Evolutionary conservation across 371 early-diverging fungal genomes (phyloP), one percentile per base, ranked within the genome.

Genomic region (Rhizomucor pusillus): DNA sequence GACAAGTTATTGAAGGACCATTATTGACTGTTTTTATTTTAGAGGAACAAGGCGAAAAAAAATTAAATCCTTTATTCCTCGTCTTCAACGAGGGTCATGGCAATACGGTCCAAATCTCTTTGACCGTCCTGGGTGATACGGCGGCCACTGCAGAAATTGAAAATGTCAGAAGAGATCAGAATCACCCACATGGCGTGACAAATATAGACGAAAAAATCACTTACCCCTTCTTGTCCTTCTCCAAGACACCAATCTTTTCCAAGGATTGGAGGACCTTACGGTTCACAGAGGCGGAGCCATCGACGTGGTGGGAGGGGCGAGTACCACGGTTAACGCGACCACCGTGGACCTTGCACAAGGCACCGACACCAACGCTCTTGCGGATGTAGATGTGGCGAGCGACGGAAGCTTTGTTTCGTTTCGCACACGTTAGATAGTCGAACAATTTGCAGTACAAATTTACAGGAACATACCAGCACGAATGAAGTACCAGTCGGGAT

Each of bases 321-420:
- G 79, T 75, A 54, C 99, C 99, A 61, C 95, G 91, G 89, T 95
- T 93, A 64, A 86, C 80, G 63, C 87, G 75, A 62, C 95, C 94
- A 80, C 97, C 96, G 80, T 93, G 88, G 65, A 88, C 80, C 87
- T 91, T 95, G 79, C 86, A 85, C 63, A 98, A 82, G 43, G 90
- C 94, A 81, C 98, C 98, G 57, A 96, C 90, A 79, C 98, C 98
- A 65, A 93, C 92, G 64, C 88, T 86, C 69, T 79, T 75, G 73
- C 94, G 93, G 70, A 98, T 86, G 92, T 98, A 98, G 81, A 97
- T 87, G 86, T 96, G 95, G 63, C 98, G 94, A 67, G 97, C 98
- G 69, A 97, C 88, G 54, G 95, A 84, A 55, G 99, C 98, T n/a
- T n/a, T n/a, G n/a, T n/a, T n/a, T n/a, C n/a, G n/a, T n/a, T n/a